Base-by-base conservation (phyloP, 2,329 filamentous ascomycete genomes). In the Apiospora koreana region DNA sequence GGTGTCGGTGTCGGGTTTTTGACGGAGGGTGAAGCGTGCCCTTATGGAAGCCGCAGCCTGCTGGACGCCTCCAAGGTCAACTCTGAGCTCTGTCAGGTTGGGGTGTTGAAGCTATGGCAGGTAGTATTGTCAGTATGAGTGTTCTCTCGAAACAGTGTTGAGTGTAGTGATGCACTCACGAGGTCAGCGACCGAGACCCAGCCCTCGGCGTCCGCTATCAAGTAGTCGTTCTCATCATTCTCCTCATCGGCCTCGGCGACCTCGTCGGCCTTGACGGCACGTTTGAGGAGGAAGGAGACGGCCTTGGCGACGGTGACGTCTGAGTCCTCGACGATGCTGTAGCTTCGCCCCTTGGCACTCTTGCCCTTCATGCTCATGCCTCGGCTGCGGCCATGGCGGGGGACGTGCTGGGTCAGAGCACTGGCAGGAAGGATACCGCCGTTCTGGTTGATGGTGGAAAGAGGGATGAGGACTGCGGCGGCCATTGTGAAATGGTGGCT, bases 271-370 rank as follows among this genome's bases (percentile, higher is more conserved):
- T 78, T 74, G 41, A 81, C 76, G 23, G 80, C 80, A 46, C 82
- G 78, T 76, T 83, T 84, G 68, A 85, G 73, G 38, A 83, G 79
- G 72, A 82, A 83, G 68, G 77, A 76, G 38, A 85, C 73, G 28
- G 83, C 82, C 76, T 84, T 84, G 72, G 79, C 78, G 67, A 84
- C 77, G 69, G 78, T 77, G 10, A 76, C 76, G 67, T 84, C 82
- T 64, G 80, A 77, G 66, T 84, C 81, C 69, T 83, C 82, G 18
- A 82, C 77, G 38, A 83, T 76, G 70, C 79, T 81, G 77, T 84
- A 84, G 16, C 81, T 79, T 23, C 81, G 78, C 16, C 79, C 79
- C 42, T 79, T 74, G 65, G 73, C 74, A 43, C 72, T 74, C 73
- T 82, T 83, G 67, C 78, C 79, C 77, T 81, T 78, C 74, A 83